Evolutionary conservation across 2,329 filamentous ascomycete species (phyloP).

Genomic region (Fusarium musae): DNA sequence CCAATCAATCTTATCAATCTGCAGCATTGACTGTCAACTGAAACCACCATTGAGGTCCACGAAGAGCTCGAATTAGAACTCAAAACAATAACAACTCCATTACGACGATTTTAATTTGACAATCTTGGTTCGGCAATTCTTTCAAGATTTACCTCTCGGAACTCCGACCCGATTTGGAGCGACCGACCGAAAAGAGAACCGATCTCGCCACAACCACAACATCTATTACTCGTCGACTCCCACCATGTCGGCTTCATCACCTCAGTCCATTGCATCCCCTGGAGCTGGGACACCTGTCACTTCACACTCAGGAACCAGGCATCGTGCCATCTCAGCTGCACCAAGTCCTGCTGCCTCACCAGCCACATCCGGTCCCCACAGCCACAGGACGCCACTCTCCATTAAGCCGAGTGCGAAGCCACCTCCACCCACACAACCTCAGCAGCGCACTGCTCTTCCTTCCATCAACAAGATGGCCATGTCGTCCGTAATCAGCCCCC

Average conservation of each 20-base stretch:
- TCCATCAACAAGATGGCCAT: conserved; percentile 59
- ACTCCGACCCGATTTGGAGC: conserved; percentile 40
- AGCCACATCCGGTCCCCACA: conserved; percentile 38
- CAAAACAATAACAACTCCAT: neutral
- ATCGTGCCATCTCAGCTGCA: conserved; percentile 41
- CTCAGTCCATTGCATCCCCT: conserved; percentile 34
- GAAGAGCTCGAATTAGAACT: neutral
- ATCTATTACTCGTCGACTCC: conserved; percentile 18
- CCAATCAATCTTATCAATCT: conserved; percentile 39
- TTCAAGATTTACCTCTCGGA: conserved; percentile 38
- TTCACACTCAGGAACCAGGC: conserved; percentile 29
- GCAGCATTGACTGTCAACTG: conserved; percentile 2
- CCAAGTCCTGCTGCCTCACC: conserved; percentile 36
- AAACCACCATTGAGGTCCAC: conserved; percentile 9
- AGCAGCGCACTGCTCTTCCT: conserved; percentile 49
- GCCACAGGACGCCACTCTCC: conserved; percentile 47
- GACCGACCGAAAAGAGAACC: conserved; percentile 40
- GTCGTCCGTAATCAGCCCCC: conserved; percentile 59
- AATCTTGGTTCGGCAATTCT: conserved; percentile 9
- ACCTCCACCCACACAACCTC: conserved; percentile 46
- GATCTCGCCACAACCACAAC: conserved; percentile 28
- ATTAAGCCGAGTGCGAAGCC: conserved; percentile 43
- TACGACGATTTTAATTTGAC: conserved; percentile 8
- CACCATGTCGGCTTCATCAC: conserved; percentile 43
- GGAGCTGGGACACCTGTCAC: conserved; percentile 28